Conservation (phyloP, 2,329 filamentous ascomycete genomes). For the Fusarium sp. region DNA sequence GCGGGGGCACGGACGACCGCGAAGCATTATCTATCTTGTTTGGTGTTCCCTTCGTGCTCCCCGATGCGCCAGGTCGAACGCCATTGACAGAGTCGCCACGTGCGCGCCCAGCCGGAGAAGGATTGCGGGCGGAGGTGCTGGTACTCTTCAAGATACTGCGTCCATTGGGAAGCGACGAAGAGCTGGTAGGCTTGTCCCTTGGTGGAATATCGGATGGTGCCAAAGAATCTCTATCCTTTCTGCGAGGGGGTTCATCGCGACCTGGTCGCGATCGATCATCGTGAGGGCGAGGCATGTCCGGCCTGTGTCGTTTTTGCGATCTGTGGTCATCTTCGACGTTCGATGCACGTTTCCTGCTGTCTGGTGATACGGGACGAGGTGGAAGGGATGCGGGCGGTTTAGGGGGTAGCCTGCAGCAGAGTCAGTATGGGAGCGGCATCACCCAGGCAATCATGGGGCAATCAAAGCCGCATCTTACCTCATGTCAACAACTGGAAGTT, state of each 20-base stretch:
- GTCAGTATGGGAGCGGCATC: constrained; percentile 26
- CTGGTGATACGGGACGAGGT: constrained; percentile 52
- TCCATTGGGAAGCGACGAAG: constrained; percentile 51
- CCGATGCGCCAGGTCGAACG: constrained; percentile 45
- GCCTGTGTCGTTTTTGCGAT: constrained; percentile 57
- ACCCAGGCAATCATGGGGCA: background rate
- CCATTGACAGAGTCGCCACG: constrained; percentile 56
- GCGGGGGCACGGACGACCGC: constrained; percentile 57
- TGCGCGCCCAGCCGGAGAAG: constrained; percentile 51
- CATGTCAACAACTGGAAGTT: constrained; percentile 44
- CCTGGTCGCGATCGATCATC: constrained; percentile 47
- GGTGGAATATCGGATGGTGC: constrained; percentile 43
- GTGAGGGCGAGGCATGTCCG: constrained; percentile 47
- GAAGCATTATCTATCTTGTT: constrained; percentile 50
- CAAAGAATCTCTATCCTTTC: constrained; percentile 45
- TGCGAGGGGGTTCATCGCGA: constrained; percentile 48
- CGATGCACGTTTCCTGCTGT: constrained; percentile 57
- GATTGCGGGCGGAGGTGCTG: constrained; percentile 37
- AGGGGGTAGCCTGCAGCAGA: constrained; percentile 45
- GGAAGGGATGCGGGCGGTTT: constrained; percentile 50
- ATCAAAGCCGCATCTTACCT: constrained; percentile 34
- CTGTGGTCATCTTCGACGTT: constrained; percentile 57
- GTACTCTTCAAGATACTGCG: constrained; percentile 47
- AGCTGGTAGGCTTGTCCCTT: constrained; percentile 41
- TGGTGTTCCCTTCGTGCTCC: constrained; percentile 49